Conservation (phyloP, 257 asterid genomes). For the Solanum peruvianum region DNA sequence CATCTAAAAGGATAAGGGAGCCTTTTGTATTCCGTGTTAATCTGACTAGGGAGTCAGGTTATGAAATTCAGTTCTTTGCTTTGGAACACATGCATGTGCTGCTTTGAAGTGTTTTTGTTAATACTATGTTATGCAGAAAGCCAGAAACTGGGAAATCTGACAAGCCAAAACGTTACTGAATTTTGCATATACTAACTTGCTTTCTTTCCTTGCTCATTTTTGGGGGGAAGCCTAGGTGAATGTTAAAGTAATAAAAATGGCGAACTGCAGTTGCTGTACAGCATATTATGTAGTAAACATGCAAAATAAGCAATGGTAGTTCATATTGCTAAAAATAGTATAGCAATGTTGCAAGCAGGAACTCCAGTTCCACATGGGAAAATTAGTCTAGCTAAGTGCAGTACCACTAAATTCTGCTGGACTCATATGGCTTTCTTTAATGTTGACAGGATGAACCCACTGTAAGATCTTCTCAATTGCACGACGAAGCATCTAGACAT, state of each 20-base stretch:
- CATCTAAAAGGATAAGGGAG: not conserved
- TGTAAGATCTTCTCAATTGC: conserved; percentile 75
- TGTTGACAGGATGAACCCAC: conserved; percentile 66
- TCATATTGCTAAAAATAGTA: not conserved
- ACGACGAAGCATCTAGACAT: conserved; percentile 72
- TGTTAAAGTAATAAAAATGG: not conserved
- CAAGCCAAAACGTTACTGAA: not conserved
- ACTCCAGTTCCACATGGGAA: not conserved
- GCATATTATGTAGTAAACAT: not conserved
- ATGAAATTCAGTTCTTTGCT: not conserved
- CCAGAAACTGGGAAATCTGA: not conserved
- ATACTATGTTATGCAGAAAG: not conserved
- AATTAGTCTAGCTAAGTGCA: not conserved
- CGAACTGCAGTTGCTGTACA: not conserved
- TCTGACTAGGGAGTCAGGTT: not conserved
- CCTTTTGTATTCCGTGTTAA: not conserved
- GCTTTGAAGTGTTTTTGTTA: not conserved
- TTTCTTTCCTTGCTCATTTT: not conserved
- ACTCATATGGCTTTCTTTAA: not conserved
- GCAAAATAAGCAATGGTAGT: not conserved
- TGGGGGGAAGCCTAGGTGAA: not conserved
- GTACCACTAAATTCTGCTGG: not conserved
- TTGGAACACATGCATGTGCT: not conserved
- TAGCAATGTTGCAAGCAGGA: not conserved
- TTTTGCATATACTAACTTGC: not conserved